Evolutionary conservation across 2,329 filamentous ascomycete species (phyloP).

Genomic region (Stagonosporopsis cucurbitacearum): DNA sequence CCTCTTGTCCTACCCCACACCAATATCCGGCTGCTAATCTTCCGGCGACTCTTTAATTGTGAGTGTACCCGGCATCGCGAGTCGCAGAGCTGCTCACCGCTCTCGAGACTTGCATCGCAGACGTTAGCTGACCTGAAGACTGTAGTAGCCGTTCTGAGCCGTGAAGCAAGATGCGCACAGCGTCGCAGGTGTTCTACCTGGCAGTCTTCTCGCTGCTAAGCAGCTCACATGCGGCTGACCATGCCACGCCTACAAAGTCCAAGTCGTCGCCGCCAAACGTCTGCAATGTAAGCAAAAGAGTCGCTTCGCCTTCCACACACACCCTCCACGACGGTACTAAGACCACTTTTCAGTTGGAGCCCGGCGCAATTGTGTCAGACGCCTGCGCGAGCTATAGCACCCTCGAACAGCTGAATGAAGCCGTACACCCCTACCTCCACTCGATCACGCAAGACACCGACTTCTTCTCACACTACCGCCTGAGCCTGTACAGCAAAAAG

Average conservation of each 20-base stretch:
- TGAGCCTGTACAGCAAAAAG: conserved; percentile 92
- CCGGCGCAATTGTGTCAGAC: conserved; percentile 87
- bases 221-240: conserved; percentile 52
- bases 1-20: conserved; percentile 44
- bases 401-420: conserved; percentile 81
- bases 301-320: conserved; percentile 26
- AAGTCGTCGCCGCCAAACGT: conserved; percentile 53
- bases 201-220: conserved; percentile 66
- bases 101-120: conserved; percentile 29
- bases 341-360: conserved; percentile 72
- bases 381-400: conserved; percentile 93
- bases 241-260: conserved; percentile 47
- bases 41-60: conserved; percentile 20
- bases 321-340: conserved; percentile 41
- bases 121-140: conserved; percentile 45
- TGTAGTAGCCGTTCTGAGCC: conserved; percentile 22
- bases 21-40: conserved; percentile 24
- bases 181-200: conserved; percentile 65
- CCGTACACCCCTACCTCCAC: conserved; percentile 76
- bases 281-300: conserved; percentile 61
- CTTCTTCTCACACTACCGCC: conserved; percentile 96
- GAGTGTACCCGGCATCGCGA: conserved; percentile 8
- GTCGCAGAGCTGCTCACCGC: conserved; percentile 4
- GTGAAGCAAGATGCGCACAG: conserved; percentile 56
- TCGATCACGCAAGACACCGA: conserved; percentile 87